These are phyloP conservation scores for Rhizophagus sp. DNA, from an alignment of 192 early-diverging fungal genomes.

Conservation along the genomic window DNA sequence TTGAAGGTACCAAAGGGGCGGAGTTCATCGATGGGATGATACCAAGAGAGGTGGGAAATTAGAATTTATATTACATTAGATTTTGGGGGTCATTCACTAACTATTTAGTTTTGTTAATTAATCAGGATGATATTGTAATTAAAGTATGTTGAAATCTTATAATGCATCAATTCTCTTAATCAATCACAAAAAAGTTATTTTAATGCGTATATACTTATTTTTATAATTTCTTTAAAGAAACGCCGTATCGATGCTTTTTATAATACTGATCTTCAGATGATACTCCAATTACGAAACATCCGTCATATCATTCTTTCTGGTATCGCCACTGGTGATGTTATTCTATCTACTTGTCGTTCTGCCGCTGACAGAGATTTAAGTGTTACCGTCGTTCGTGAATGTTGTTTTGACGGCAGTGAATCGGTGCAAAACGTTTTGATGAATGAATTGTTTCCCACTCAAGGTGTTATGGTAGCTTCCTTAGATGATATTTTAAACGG, in stretches of 20 bases:
- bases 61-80: neutral
- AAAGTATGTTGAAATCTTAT: conserved; percentile 14
- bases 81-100: neutral
- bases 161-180: neutral
- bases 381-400: conserved; percentile 24
- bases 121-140: conserved; percentile 29
- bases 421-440: conserved; percentile 25
- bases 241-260: conserved; percentile 29
- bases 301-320: conserved; percentile 20
- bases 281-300: conserved; percentile 27
- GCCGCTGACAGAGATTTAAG: conserved; percentile 14
- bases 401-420: conserved; percentile 28
- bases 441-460: conserved; percentile 27
- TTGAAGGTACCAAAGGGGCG: conserved; percentile 28
- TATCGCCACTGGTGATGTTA: conserved; percentile 12
- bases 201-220: neutral
- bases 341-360: conserved; percentile 19
- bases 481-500: conserved; percentile 1
- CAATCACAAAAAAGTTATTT: neutral
- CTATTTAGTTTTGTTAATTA: neutral
- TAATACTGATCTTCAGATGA: conserved; percentile 31
- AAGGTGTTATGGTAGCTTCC: conserved; percentile 17
- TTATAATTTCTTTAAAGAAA: conserved; percentile 11
- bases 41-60: conserved; percentile 20
- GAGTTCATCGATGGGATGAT: conserved; percentile 31